A percentile compares a stretch with the other conserved stretches of the same genome.
Conservation (phyloP, 768 basidiomycete species). For the Steccherinum ochraceum region DNA sequence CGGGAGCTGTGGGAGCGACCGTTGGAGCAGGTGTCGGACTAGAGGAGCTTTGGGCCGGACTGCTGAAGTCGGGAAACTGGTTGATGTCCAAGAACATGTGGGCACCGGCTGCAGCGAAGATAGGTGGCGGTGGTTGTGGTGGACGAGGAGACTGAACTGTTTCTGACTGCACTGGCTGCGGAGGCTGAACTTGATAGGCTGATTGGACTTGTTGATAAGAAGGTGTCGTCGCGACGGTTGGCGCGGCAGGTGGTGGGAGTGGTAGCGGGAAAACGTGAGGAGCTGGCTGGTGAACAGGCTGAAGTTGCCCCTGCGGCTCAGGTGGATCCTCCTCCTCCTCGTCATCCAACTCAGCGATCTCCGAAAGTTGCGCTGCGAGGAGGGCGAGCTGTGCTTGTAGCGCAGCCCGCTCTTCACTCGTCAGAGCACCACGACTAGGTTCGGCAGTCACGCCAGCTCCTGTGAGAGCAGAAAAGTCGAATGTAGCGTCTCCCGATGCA, state of each 20-base stretch:
- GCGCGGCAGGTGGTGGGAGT: not conserved
- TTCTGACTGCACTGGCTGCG: not conserved
- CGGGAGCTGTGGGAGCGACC: conserved; percentile 3
- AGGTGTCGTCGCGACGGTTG: not conserved
- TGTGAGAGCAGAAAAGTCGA: not conserved
- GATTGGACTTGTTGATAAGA: not conserved
- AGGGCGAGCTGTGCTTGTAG: conserved; percentile 70
- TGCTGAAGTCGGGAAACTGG: conserved; percentile 14
- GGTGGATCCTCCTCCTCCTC: conserved; percentile 20
- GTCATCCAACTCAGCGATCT: conserved; percentile 42
- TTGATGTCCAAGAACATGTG: conserved; percentile 18
- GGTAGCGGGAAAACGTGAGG: not conserved
- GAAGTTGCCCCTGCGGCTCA: not conserved
- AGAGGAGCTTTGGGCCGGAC: not conserved
- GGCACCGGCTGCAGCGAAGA: not conserved
- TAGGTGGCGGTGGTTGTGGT: not conserved
- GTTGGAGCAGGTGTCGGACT: not conserved
- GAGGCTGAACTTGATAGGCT: not conserved
- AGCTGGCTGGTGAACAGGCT: not conserved
- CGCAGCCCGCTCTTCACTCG: conserved; percentile 50
- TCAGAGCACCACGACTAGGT: conserved; percentile 12
- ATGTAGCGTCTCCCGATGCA: conserved; percentile 1
- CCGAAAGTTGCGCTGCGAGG: conserved; percentile 65
- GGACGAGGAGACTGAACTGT: no score
- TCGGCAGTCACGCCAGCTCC: conserved; percentile 5